Conservation (phyloP, 2,329 filamentous ascomycete species). For the Colletotrichum cordylinicola region DNA sequence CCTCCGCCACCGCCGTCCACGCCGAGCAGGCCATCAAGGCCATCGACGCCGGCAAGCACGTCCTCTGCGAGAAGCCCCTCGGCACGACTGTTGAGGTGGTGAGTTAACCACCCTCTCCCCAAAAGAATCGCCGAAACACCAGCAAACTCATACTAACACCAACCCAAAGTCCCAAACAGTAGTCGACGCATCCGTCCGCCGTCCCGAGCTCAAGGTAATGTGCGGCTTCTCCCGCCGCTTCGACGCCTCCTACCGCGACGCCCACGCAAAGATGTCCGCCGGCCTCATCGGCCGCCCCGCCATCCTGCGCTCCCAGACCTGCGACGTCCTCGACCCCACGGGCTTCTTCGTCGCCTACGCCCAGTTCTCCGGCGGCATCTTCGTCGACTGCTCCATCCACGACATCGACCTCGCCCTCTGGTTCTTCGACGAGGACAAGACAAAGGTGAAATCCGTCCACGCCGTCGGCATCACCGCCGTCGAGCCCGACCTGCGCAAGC, state of each 20-base stretch:
- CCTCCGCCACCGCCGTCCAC: constrained; percentile 56
- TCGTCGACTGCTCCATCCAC: constrained; percentile 75
- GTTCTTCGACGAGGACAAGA: constrained; percentile 36
- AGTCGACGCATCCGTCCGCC: constrained; percentile 58
- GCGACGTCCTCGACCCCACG: constrained; percentile 68
- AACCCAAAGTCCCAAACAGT: constrained; percentile 60
- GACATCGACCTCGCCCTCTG: constrained; percentile 56
- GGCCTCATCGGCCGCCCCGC: constrained; percentile 65
- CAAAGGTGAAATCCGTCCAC: constrained; percentile 33
- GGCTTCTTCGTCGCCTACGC: constrained; percentile 75
- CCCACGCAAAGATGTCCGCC: constrained; percentile 53
- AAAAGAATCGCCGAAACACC: not conserved
- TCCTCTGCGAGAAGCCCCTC: constrained; percentile 65
- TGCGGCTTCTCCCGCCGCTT: constrained; percentile 51
- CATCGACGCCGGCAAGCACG: constrained; percentile 59
- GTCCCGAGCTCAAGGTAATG: constrained; percentile 69
- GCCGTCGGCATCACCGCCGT: constrained; percentile 37
- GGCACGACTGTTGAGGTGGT: constrained; percentile 65
- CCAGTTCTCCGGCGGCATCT: constrained; percentile 70
- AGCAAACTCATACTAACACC: not conserved
- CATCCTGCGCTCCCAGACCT: constrained; percentile 70
- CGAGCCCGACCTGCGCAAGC: constrained; percentile 35
- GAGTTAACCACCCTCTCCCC: constrained; percentile 28
- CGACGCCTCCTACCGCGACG: constrained; percentile 69
- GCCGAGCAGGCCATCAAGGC: constrained; percentile 63